Evolutionary conservation across 495 filamentous ascomycete species (phyloP).

Genomic region (Tuber aestivum): DNA sequence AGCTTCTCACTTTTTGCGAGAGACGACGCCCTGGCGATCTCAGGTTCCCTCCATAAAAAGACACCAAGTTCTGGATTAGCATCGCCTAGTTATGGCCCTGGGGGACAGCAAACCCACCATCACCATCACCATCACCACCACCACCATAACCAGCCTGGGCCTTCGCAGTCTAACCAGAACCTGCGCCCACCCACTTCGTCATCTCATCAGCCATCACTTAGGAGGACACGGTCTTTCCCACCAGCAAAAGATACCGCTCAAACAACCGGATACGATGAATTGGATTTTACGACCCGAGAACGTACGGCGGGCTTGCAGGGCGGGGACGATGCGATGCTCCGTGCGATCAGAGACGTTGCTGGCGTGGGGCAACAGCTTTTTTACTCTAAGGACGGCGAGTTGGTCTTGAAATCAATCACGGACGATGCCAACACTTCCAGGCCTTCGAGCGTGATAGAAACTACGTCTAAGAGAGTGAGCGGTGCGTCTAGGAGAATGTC

Average conservation of each 20-base stretch:
- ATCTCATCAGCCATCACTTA: constrained; percentile 23
- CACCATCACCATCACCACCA: constrained; percentile 14
- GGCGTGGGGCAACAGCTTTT: constrained; percentile 42
- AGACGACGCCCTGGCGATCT: constrained; percentile 41
- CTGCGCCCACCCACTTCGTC: constrained; percentile 36
- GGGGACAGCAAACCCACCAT: constrained; percentile 15
- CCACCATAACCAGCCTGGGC: constrained; percentile 17
- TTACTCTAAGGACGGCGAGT: constrained; percentile 42
- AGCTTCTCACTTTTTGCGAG: constrained; percentile 42
- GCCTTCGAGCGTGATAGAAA: constrained; percentile 42
- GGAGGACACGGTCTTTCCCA: constrained; percentile 42
- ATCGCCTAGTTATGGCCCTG: constrained; percentile 36
- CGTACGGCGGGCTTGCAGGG: constrained; percentile 42
- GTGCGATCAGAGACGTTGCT: constrained; percentile 42
- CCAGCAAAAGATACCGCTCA: constrained; percentile 40
- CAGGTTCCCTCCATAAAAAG: constrained; percentile 40
- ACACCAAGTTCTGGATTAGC: constrained; percentile 41
- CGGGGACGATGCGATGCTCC: constrained; percentile 41
- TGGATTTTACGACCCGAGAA: constrained; percentile 42
- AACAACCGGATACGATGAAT: constrained; percentile 43
- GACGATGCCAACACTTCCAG: constrained; percentile 38
- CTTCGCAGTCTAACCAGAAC: constrained; percentile 31
- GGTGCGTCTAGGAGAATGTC: constrained; percentile 39
- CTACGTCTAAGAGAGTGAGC: constrained; percentile 41
- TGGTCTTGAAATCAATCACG: constrained; percentile 42